Evolutionary conservation across 2,329 filamentous ascomycete species (phyloP), one percentile per base, ranked within the genome.

Genomic region (Dothideomycetes sp.): DNA sequence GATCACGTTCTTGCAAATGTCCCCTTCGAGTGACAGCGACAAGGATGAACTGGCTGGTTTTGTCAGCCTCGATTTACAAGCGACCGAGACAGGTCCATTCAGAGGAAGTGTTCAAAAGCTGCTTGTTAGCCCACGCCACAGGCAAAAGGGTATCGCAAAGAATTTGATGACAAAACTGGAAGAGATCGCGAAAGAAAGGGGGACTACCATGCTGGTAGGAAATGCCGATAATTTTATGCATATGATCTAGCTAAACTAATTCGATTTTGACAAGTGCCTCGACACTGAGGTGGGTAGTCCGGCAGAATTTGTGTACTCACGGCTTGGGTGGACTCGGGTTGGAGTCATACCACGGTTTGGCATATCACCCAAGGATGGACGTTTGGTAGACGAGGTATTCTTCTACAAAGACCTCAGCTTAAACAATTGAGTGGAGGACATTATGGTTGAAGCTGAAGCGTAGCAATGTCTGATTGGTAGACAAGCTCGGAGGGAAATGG

Each of bases 21-120:
- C 45, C 3, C 40, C 23, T 8, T 32, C 33, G 4, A 19, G 33
- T 22, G 29, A 46, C 7, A 22, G 31, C 4, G 39, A 24, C 5
- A 27, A 49, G 3, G 38, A 35, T 4, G 61, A 80, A 33, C 64
- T 76, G 19, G 64, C 74, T 43, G 77, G 76, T 5, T 65, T 74
- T 28, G 74, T 73, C 17, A 73, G 73, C 64, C 61, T 81, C 3
- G 53, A 49, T 33, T 65, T 70, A 56, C 70, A 73, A 5, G 56
- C 59, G 13, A 64, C 63, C 4, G 71, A 81, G 55, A 80, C 76
- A 4, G 73, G 68, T 0, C 64, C 67, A 0, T 75, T 75, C 47
- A 63, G 75, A 20, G 74, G 64, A 3, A 50, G 57, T 8, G 70
- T 81, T 2, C 70, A 80, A 56, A 74, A 76, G 53, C 61, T 81